Evolutionary conservation across 208 protist genomes (phyloP), one percentile per base, ranked within the genome.

Genomic region (Herpetomonas samuelpessoai): DNA sequence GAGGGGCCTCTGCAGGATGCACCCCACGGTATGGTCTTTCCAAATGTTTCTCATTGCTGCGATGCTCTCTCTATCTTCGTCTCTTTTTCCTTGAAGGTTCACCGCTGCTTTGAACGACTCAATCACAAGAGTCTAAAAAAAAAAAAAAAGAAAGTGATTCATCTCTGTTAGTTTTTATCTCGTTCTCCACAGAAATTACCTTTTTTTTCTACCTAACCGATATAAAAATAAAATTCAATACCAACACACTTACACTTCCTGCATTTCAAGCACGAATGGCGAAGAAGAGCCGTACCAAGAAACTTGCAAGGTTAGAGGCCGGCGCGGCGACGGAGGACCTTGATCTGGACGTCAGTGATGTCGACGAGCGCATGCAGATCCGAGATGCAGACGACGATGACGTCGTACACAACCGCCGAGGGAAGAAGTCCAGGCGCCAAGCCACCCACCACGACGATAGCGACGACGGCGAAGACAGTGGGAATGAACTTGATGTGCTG

Each of bases 291-390:
- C 44, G 12, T 29, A 57, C 67, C 31, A 73, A 65, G 53, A 89
- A 84, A 55, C 70, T 64, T 35, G 50, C 24, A 21, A 68, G 62
- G 31, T 46, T 70, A 45, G 71, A 79, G 66, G 62, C 58, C 12
- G 54, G 25, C 22, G 66, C 79, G 47, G 71, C 55, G 47, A 76
- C 85, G 29, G 87, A 96, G 70, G 85, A 93, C 55, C 77, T 93
- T 31, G 87, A 93, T 54, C 69, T 94, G 14, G 84, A 91, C 22
- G 64, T 92, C 10, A 65, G 67, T 0, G 62, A 74, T 21, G 75
- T 68, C 18, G 50, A 51, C 26, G 65, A 71, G 29, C 7, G 50
- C 28, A 4, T 50, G 16, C 28, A 22, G 2, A 61, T 67, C 27
- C 54, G 54, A 18, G 62, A 77, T 53, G 73, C 45, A 0, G 61